Percentiles rank a stretch among this genome's conserved stretches.
phyloP scores from a whole-genome alignment of 78 protist genomes.

The Speleostelium caveatum region DNA sequence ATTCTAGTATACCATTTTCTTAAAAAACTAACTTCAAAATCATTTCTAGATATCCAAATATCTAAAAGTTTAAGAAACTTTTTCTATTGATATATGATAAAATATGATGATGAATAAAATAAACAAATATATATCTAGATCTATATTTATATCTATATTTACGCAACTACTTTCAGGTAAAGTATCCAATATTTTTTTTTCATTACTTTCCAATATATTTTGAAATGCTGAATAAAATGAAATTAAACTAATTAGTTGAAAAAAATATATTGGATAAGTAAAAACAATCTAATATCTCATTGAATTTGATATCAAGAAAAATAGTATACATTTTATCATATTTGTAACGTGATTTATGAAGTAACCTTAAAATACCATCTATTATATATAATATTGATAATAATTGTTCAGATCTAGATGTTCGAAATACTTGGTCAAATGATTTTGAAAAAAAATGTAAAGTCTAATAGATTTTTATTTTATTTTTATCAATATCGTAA shows the following conservation, averaged over 20 bases:
- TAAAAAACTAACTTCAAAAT: not conserved
- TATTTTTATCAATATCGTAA: not conserved
- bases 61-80: not conserved
- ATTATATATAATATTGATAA: slow-evolving; percentile 12
- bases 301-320: too few species aligned
- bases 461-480: not conserved
- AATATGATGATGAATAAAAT: too few species aligned
- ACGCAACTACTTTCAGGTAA: slow-evolving; percentile 4
- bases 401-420: not conserved
- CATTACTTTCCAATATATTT: not conserved
- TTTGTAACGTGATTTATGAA: not conserved
- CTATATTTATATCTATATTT: too few species aligned
- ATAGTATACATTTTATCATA: not conserved
- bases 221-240: not conserved
- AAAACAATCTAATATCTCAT: not conserved
- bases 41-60: slow-evolving; percentile 8
- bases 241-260: too few species aligned
- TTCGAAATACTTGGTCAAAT: not conserved
- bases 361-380: slow-evolving; percentile 5
- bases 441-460: slow-evolving; percentile 17
- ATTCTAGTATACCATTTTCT: slow-evolving; percentile 10
- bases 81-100: too few species aligned
- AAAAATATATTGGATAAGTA: too few species aligned
- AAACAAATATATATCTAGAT: too few species aligned
- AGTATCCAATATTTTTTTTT: not conserved